Conservation (phyloP, 176 grass and related monocot species). For the Urochloa ruziziensis region DNA sequence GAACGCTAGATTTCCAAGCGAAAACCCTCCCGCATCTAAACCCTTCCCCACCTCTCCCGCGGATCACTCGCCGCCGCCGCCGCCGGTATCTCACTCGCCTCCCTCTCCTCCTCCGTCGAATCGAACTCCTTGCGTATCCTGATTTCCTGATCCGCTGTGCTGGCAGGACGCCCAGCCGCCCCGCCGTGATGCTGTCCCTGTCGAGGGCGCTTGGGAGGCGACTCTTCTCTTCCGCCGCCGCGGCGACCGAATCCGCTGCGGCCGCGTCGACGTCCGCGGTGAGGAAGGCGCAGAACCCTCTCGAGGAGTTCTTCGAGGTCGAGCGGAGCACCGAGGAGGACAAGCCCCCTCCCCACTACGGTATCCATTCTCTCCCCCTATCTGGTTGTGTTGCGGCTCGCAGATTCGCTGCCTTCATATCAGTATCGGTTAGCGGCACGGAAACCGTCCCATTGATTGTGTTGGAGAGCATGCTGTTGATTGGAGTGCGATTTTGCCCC, state of each 20-base stretch:
- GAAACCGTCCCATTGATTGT: neutral
- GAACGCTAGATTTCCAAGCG: neutral
- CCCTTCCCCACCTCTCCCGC: slow-evolving; percentile 10
- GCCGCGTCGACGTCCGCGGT: slow-evolving; percentile 33
- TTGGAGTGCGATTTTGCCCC: neutral
- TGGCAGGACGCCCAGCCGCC: slow-evolving; percentile 10
- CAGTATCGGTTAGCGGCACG: neutral
- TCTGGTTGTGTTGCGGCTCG: neutral
- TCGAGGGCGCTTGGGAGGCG: slow-evolving; percentile 60
- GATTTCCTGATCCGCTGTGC: neutral
- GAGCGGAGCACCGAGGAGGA: slow-evolving; percentile 73
- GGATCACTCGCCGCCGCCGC: slow-evolving; percentile 27
- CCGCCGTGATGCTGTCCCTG: slow-evolving; percentile 54
- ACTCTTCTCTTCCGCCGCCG: slow-evolving; percentile 41
- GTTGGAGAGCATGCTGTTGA: neutral
- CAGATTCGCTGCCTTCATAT: neutral
- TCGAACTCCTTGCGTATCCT: neutral
- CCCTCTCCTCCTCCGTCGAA: neutral
- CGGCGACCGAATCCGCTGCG: slow-evolving; percentile 42
- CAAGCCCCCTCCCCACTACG: slow-evolving; percentile 67
- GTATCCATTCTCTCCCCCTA: slow-evolving; percentile 5
- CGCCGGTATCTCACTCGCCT: neutral
- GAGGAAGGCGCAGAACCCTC: slow-evolving; percentile 66
- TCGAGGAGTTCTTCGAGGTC: slow-evolving; percentile 94
- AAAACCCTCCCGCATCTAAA: slow-evolving; percentile 31